Percentiles rank a stretch among this genome's conserved stretches.
phyloP scores from a whole-genome alignment of 176 grass and related monocot species.

The Tuctoria greenei region DNA sequence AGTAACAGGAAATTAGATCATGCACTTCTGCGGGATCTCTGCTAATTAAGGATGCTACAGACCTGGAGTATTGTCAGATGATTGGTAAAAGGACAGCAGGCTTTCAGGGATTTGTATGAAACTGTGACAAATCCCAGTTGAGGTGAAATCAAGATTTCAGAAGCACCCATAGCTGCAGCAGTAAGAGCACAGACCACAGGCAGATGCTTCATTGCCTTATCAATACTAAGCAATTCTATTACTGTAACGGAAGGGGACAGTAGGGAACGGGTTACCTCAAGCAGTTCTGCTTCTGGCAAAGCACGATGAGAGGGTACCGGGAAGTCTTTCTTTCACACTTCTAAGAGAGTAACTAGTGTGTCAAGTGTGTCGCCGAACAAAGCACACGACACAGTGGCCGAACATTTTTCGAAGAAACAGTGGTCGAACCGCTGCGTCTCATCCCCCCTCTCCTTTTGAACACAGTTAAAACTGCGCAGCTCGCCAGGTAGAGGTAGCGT shows the following conservation, averaged over 20 bases:
- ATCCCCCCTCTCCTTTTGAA: slow-evolving; percentile 19
- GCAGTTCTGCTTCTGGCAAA: slow-evolving; percentile 29
- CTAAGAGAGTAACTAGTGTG: not conserved
- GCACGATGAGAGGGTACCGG: slow-evolving; percentile 22
- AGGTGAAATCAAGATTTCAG: slow-evolving; percentile 8
- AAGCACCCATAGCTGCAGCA: not conserved
- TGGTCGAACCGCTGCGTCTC: not conserved
- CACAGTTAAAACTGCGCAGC: slow-evolving; percentile 33
- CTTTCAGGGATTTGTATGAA: not conserved
- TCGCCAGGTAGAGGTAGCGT: not conserved
- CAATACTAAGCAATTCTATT: not conserved
- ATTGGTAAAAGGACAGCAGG: not conserved
- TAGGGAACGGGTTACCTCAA: slow-evolving; percentile 13
- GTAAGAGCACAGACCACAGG: not conserved
- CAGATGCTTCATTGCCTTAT: not conserved
- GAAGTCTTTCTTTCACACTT: slow-evolving; percentile 38
- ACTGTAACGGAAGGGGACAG: not conserved
- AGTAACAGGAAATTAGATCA: slow-evolving; percentile 18
- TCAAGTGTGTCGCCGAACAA: slow-evolving; percentile 24
- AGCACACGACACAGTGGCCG: not conserved
- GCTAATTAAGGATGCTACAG: not conserved
- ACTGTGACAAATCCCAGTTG: slow-evolving; percentile 1
- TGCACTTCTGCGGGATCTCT: not conserved
- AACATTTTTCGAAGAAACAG: not conserved
- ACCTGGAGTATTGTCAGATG: not conserved